Evolutionary conservation across 805 yeast species (phyloP), one percentile per base, ranked within the genome.

Genomic region (Saturnispora diversa): DNA sequence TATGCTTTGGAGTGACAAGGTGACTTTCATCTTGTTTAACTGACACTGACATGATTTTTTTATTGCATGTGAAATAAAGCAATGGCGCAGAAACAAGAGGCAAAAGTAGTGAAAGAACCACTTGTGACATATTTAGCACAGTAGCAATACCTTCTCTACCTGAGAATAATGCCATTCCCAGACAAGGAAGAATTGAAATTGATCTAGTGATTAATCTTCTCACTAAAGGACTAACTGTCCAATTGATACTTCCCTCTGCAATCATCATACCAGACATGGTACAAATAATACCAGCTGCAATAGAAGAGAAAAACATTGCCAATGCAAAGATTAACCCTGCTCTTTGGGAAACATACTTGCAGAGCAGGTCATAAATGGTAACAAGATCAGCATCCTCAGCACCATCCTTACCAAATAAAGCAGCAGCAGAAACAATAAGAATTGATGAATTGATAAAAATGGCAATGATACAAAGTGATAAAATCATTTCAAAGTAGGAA

Each of bases 241-340:
- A 87, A 39, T 78, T 72, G 29, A 88, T 65, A 53, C 84, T 90
- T 1, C 97, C 97, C 58, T 88, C 97, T 50, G 86, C 75, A 2
- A 88, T 95, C 50, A 88, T 78, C 60, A 88, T 94, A 8, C 96
- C 96, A 0, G 94, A 85, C 64, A 88, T 81, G 0, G 97, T 88
- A 58, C 96, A 87, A 2, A 87, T 88, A 31, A 88, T 77, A 36
- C 96, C 95, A 0, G 96, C 95, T 34, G 88, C 80, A 53, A 84
- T 87, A 5, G 96, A 96, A 43, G 92, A 80, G 44, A 84, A 74
- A 29, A 88, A 64, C 50, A 88, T 66, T 0, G 96, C 96, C 39
- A 85, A 58, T 72, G 86, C 86, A 62, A 88, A 88, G 1, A 86
- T 60, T 1, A 85, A 77, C 21, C 96, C 97, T 0, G 86, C 94